Evolutionary conservation across 345 rosid species (phyloP).

Genomic region (Passiflora organensis): DNA sequence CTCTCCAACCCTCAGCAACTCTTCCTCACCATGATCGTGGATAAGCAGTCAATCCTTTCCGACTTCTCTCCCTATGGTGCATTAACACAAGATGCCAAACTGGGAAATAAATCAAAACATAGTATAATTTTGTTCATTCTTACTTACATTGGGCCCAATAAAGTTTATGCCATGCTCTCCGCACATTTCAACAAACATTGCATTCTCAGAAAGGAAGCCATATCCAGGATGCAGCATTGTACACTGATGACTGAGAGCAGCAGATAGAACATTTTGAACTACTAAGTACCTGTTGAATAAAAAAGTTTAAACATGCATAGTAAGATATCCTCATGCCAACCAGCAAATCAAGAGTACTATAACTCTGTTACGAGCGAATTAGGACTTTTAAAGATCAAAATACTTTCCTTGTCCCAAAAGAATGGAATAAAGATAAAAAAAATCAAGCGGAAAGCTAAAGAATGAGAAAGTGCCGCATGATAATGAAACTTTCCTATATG

Average conservation of each 20-base stretch:
- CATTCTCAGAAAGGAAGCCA: slow-evolving; percentile 97
- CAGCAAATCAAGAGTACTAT: neutral
- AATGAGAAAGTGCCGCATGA: too few species aligned
- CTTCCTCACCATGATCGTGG: too few species aligned
- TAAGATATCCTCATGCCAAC: neutral
- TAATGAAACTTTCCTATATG: too few species aligned
- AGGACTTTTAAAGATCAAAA: neutral
- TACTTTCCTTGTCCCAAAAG: neutral
- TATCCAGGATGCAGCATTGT: slow-evolving; percentile 99
- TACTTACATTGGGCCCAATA: slow-evolving; percentile 92
- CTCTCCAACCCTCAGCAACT: too few species aligned
- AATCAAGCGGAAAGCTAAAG: neutral
- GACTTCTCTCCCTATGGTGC: too few species aligned
- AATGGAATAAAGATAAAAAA: neutral
- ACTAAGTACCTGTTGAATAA: slow-evolving; percentile 56
- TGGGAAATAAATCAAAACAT: too few species aligned
- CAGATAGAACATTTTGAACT: slow-evolving; percentile 87
- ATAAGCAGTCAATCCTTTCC: too few species aligned
- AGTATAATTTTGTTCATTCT: neutral
- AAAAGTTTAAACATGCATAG: slow-evolving; percentile 2
- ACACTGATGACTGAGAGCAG: slow-evolving; percentile 83
- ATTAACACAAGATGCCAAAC: too few species aligned
- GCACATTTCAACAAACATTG: slow-evolving; percentile 95
- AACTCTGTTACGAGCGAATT: neutral
- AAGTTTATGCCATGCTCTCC: slow-evolving; percentile 89